phyloP scores from a whole-genome alignment of 2,329 filamentous ascomycete species.

The Zasmidium angulare region DNA sequence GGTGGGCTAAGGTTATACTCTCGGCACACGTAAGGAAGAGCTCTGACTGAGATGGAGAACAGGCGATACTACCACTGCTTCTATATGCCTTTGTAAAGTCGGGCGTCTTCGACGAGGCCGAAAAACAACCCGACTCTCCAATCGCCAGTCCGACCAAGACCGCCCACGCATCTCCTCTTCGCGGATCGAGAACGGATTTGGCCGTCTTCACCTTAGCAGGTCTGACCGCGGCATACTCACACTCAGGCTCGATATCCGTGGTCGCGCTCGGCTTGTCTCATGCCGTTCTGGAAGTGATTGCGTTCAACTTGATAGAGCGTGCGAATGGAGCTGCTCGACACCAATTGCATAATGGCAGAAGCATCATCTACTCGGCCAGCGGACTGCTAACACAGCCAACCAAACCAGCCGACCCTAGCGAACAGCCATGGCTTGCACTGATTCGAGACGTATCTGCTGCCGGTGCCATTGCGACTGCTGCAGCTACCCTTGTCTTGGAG shows the following conservation, averaged over 20 bases:
- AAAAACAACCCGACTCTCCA: not conserved
- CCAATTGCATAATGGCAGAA: slow-evolving; percentile 27
- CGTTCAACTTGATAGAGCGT: slow-evolving; percentile 43
- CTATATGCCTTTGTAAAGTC: slow-evolving; percentile 22
- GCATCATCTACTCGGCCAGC: slow-evolving; percentile 37
- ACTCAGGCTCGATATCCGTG: slow-evolving; percentile 36
- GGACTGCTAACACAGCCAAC: slow-evolving; percentile 33
- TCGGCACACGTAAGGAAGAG: slow-evolving; percentile 5
- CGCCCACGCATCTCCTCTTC: slow-evolving; percentile 6
- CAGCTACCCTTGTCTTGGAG: slow-evolving; percentile 31
- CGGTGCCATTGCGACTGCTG: slow-evolving; percentile 24
- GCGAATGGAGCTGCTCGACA: slow-evolving; percentile 25
- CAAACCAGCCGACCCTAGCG: not conserved
- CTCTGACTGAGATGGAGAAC: slow-evolving; percentile 26
- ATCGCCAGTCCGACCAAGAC: slow-evolving; percentile 20
- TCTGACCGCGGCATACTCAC: slow-evolving; percentile 35
- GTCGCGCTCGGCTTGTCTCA: slow-evolving; percentile 44
- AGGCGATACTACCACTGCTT: slow-evolving; percentile 31
- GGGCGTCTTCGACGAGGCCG: slow-evolving; percentile 17
- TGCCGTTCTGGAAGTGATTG: slow-evolving; percentile 41
- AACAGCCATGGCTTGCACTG: slow-evolving; percentile 19
- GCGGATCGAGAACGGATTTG: slow-evolving; percentile 33
- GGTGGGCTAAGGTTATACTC: slow-evolving; percentile 45
- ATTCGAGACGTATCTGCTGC: slow-evolving; percentile 33
- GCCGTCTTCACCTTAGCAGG: slow-evolving; percentile 38